Percentiles rank a stretch among this genome's conserved stretches.
Evolutionary conservation across 2,329 filamentous ascomycete genomes (phyloP).

Genomic region (Xylaria sp.): DNA sequence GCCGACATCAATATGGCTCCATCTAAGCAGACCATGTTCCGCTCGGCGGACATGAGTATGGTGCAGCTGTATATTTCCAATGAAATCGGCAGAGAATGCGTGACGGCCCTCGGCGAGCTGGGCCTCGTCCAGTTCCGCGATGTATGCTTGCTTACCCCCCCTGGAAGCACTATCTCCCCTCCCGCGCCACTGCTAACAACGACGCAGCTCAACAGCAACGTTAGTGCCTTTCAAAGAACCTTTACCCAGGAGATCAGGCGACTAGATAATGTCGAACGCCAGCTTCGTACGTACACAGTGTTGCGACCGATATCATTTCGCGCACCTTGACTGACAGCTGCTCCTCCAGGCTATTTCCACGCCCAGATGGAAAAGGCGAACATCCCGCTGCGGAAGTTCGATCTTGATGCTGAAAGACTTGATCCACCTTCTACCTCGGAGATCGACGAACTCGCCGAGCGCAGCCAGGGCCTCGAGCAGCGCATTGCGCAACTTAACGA

Average conservation of each 20-base stretch:
- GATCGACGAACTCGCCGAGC: slow-evolving; percentile 91
- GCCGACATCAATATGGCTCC: slow-evolving; percentile 51
- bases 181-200: slow-evolving; percentile 17
- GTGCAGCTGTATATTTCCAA: slow-evolving; percentile 99
- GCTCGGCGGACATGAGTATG: slow-evolving; percentile 99
- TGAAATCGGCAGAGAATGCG: slow-evolving; percentile 96
- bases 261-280: slow-evolving; percentile 95
- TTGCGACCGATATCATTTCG: slow-evolving; percentile 4
- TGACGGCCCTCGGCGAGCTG: slow-evolving; percentile 92
- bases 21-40: slow-evolving; percentile 89
- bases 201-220: slow-evolving; percentile 78
- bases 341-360: slow-evolving; percentile 74
- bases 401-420: slow-evolving; percentile 82
- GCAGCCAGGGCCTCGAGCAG: slow-evolving; percentile 87
- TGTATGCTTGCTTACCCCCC: slow-evolving; percentile 50
- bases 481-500: slow-evolving; percentile 88
- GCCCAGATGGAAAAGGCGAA: slow-evolving; percentile 89
- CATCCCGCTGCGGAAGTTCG: slow-evolving; percentile 81
- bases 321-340: slow-evolving; percentile 29
- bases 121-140: slow-evolving; percentile 96
- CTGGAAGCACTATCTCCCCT: slow-evolving; percentile 12
- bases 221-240: slow-evolving; percentile 91
- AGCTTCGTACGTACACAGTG: slow-evolving; percentile 67
- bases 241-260: slow-evolving; percentile 97
- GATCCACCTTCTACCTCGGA: slow-evolving; percentile 86